Base-by-base conservation (phyloP, 1,284 basidiomycete species). In the Inonotus hispidus region DNA sequence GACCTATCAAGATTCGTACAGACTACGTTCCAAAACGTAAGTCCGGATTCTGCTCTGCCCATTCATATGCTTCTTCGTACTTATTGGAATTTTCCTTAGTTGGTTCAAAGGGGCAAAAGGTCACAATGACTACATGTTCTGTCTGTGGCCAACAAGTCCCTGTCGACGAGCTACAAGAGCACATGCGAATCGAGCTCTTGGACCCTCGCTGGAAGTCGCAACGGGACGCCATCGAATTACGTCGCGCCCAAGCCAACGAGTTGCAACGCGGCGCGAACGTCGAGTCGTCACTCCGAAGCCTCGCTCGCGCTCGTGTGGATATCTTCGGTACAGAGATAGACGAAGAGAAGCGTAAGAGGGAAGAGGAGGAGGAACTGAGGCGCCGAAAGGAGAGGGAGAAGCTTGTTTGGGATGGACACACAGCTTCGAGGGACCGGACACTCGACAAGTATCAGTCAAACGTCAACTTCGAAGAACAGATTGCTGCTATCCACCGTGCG, bases 121-220 rank as follows among this genome's bases (percentile, higher is more conserved):
- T 87, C 53, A 81, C 85, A 29, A 86, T 90, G 73, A 93, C 93
- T 1, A 92, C 88, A 21, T 98, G 95, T 77, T 85, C 88, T 10
- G 92, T 98, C 68, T 98, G 96, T 76, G 90, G 91, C 35, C 94
- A 98, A 72, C 88, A 93, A 73, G 92, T 99, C 27, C 88, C 95
- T 29, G 88, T 97, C 67, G 90, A 95, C 75, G 95, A 99, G 73
- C 82, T 99, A 64, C 87, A 95, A 67, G 95, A 99, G 72, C 97
- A 99, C 74, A 96, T 98, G 82, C 92, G 97, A 70, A 98, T 99
- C 73, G 97, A 99, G 73, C 77, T 98, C 55, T 84, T 99, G 68
- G 95, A 99, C 75, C 97, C 97, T 45, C 87, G 90, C 70, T 98
- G 95, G 95, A 97, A 97, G 73, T 93, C 94, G 63, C 93, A 96